These are phyloP conservation scores for Aspergillus aculeatinus DNA, from an alignment of 2,329 filamentous ascomycete genomes.

Conservation along the genomic window DNA sequence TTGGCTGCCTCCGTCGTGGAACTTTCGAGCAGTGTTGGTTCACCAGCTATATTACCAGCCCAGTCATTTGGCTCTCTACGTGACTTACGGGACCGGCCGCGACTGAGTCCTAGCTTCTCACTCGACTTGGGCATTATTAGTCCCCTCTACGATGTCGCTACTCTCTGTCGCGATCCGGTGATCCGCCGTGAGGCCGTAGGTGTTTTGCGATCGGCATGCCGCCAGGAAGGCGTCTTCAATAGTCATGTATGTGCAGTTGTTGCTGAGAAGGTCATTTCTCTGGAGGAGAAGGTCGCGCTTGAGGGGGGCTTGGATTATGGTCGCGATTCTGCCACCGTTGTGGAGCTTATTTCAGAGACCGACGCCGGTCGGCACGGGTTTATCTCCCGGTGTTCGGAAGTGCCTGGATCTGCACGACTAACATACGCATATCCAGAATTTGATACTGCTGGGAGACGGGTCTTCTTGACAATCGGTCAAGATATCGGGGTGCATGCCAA, in stretches of 20 bases:
- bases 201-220: constrained; percentile 21
- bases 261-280: constrained; percentile 23
- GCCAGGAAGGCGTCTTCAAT: constrained; percentile 26
- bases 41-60: constrained; percentile 1
- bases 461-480: constrained; percentile 6
- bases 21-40: not conserved
- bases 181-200: constrained; percentile 29
- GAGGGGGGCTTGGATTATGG: not conserved
- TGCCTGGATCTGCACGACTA: constrained; percentile 8
- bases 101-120: constrained; percentile 20
- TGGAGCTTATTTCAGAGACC: not conserved
- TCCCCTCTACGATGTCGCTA: constrained; percentile 26
- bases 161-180: constrained; percentile 30
- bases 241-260: constrained; percentile 20
- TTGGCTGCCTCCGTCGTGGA: constrained; percentile 27
- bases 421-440: constrained; percentile 9
- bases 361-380: not conserved
- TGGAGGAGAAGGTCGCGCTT: constrained; percentile 19
- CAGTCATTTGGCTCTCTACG: not conserved
- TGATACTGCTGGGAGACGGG: constrained; percentile 1
- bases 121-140: constrained; percentile 32
- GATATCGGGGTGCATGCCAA: not conserved
- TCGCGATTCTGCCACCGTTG: not conserved
- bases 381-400: constrained; percentile 3
- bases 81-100: no score